Evolutionary conservation across 805 yeast species (phyloP), one percentile per base, ranked within the genome.

Genomic region (Kuraishia cidri): DNA sequence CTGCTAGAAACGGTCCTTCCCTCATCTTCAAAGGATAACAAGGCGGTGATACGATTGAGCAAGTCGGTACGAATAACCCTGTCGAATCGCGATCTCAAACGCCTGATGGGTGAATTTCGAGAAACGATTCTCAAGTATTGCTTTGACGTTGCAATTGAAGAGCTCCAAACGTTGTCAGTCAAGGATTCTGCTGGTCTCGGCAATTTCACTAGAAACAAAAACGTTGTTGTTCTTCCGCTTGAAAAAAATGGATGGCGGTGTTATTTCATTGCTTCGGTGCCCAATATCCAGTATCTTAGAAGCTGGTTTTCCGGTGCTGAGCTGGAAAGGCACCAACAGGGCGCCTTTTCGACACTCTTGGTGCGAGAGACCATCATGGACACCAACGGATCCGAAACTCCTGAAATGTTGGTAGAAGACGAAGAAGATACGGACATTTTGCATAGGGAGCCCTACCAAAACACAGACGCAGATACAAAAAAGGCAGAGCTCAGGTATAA

Each of bases 171-270:
- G 11, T 6, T 24, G 14, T n/a, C 26, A 24, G 6, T 14, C 5
- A 10, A 12, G 6, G 13, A 24, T 6, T 14, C 6, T 6, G 11
- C 26, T 5, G 5, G 9, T 9, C 11, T 14, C n/a, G 10, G 14
- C 6, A 18, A 6, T 8, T 11, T 24, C 24, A 5, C 10, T 10
- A n/a, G 15, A 4, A 11, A 14, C 6, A 7, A 19, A 12, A 18
- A 17, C 11, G 14, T n/a, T 8, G 25, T 12, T 19, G 17, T 19
- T 5, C 6, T 7, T 18, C 17, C 31, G 25, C 11, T 13, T 29
- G 31, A 17, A 20, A 25, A 16, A 19, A 25, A 12, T 6, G 31
- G 31, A 4, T 29, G 31, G 31, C 19, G 21, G 17, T 29, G 31
- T 19, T 12, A 12, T 8, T n/a, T 29, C 25, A 18, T 20, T 8